A percentile compares a stretch with the other conserved stretches of the same genome.
These are phyloP conservation scores for Aeminium ludgeri DNA, from an alignment of 495 filamentous ascomycete species.

Conservation along the genomic window DNA sequence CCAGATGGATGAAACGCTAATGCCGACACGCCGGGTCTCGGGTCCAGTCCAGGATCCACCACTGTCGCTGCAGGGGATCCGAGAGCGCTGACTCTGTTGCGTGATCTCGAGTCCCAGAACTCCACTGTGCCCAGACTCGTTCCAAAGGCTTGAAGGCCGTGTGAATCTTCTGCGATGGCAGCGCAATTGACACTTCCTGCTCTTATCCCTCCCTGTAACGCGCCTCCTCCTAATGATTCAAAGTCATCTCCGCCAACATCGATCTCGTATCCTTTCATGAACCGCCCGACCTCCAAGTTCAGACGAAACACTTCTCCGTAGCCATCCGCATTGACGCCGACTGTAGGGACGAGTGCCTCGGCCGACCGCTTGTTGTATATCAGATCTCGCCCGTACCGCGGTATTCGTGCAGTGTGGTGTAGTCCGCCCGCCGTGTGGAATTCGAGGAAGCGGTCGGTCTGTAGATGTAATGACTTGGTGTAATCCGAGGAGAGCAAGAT, in stretches of 20 bases:
- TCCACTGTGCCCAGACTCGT: slow-evolving; percentile 93
- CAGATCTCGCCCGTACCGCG: slow-evolving; percentile 81
- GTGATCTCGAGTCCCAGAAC: slow-evolving; percentile 80
- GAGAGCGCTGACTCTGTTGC: slow-evolving; percentile 64
- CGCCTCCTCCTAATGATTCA: slow-evolving; percentile 41
- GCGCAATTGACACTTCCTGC: slow-evolving; percentile 77
- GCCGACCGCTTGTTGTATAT: slow-evolving; percentile 70
- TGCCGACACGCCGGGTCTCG: slow-evolving; percentile 63
- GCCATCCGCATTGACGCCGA: slow-evolving; percentile 70
- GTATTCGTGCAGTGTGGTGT: slow-evolving; percentile 73
- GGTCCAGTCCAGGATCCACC: slow-evolving; percentile 24
- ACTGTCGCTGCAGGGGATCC: slow-evolving; percentile 20
- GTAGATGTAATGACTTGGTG: slow-evolving; percentile 84
- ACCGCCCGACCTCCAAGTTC: slow-evolving; percentile 79
- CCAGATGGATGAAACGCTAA: slow-evolving; percentile 75
- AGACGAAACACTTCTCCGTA: slow-evolving; percentile 82
- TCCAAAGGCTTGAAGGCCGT: slow-evolving; percentile 84
- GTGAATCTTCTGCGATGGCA: slow-evolving; percentile 74
- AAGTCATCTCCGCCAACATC: slow-evolving; percentile 75
- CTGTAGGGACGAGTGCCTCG: slow-evolving; percentile 72
- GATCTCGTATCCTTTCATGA: slow-evolving; percentile 64
- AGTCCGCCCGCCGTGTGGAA: slow-evolving; percentile 85
- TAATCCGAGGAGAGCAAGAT: slow-evolving; percentile 84
- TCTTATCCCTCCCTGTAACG: slow-evolving; percentile 68
- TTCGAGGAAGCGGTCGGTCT: slow-evolving; percentile 77